These are phyloP conservation scores for Coemansia sp. DNA, from an alignment of 192 early-diverging fungal species.

Conservation along the genomic window DNA sequence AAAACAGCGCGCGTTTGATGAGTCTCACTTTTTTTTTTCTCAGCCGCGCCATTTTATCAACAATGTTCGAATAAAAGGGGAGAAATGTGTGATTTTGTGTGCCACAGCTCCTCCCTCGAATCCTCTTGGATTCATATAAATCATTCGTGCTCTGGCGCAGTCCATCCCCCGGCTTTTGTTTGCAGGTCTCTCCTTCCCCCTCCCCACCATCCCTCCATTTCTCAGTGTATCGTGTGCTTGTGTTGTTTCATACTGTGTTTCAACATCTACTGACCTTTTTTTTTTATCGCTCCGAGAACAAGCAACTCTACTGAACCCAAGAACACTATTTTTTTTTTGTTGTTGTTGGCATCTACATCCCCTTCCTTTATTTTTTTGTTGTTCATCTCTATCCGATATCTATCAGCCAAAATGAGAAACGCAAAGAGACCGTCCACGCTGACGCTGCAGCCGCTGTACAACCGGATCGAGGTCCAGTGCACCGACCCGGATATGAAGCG, in stretches of 20 bases:
- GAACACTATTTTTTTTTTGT: neutral
- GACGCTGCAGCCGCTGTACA: constrained; percentile 6
- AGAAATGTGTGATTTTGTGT: neutral
- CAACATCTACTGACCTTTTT: neutral
- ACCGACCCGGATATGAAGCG: constrained; percentile 47
- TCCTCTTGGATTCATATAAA: neutral
- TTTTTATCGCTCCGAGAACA: neutral
- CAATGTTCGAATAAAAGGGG: neutral
- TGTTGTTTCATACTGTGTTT: neutral
- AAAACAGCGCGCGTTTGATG: neutral
- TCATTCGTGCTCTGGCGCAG: neutral
- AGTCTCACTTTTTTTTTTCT: neutral
- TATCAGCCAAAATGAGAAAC: neutral
- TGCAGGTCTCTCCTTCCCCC: neutral
- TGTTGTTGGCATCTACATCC: no score
- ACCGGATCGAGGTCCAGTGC: constrained; percentile 40
- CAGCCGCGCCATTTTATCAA: no score
- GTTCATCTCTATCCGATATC: no score
- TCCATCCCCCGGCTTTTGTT: neutral
- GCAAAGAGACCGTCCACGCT: constrained; percentile 17
- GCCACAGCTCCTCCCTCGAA: neutral
- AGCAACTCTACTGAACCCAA: neutral
- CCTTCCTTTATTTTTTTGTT: no score
- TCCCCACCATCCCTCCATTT: neutral
- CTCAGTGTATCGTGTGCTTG: neutral